phyloP scores from a whole-genome alignment of 345 rosid genomes.

The Pelargonium nanum region DNA sequence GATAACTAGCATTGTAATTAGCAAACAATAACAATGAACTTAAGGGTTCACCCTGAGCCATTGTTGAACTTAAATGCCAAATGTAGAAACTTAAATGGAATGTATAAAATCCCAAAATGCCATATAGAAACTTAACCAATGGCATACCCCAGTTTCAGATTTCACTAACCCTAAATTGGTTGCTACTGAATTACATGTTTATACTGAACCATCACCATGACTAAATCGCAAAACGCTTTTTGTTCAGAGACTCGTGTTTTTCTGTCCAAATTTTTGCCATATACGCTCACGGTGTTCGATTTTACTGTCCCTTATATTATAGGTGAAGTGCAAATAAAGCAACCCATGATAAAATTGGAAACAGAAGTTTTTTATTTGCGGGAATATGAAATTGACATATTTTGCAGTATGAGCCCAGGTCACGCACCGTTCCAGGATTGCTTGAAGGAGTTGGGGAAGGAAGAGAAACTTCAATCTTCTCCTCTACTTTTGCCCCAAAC shows the following conservation, averaged over 20 bases:
- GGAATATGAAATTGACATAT: slow-evolving; percentile 13
- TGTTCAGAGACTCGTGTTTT: too few relatives aligned
- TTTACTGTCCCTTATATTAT: neutral
- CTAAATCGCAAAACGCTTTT: too few relatives aligned
- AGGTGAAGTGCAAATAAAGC: slow-evolving; percentile 6
- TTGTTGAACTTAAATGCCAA: neutral
- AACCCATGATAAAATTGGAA: slow-evolving; percentile 4
- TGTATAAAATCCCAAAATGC: too few relatives aligned
- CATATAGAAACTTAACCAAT: neutral
- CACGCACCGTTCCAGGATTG: slow-evolving; percentile 95
- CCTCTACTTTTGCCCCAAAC: slow-evolving; percentile 31
- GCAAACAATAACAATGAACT: neutral
- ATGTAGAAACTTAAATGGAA: neutral
- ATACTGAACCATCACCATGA: too few relatives aligned
- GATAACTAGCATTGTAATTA: too few relatives aligned
- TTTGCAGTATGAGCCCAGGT: slow-evolving; percentile 30
- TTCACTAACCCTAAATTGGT: too few relatives aligned
- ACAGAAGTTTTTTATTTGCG: too few relatives aligned
- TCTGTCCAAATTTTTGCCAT: too few relatives aligned
- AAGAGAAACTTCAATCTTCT: slow-evolving; percentile 77
- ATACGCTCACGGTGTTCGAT: too few relatives aligned
- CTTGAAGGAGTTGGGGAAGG: slow-evolving; percentile 89
- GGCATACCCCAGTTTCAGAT: too few relatives aligned
- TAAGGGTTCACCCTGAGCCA: neutral
- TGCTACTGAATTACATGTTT: neutral